These are phyloP conservation scores for Penicillium hesseltinei DNA, from an alignment of 2,329 filamentous ascomycete genomes.

Conservation along the genomic window DNA sequence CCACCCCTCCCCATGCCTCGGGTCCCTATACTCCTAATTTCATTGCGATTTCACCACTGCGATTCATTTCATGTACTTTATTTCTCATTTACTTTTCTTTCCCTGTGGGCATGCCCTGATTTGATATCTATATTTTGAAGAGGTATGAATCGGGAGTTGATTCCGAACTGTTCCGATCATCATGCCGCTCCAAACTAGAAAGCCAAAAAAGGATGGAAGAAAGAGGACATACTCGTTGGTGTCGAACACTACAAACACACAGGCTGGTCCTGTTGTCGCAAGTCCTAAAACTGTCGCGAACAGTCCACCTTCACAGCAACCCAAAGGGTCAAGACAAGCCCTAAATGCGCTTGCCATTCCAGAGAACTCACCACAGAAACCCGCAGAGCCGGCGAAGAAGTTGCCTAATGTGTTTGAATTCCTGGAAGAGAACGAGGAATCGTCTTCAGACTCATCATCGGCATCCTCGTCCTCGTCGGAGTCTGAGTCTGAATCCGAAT, in stretches of 20 bases:
- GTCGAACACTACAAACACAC: constrained; percentile 23
- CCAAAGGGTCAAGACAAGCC: constrained; percentile 16
- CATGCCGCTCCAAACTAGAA: constrained; percentile 34
- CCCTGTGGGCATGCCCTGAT: constrained; percentile 4
- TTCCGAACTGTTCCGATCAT: constrained; percentile 20
- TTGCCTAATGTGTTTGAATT: constrained; percentile 43
- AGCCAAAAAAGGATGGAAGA: constrained; percentile 29
- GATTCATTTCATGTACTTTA: constrained; percentile 9
- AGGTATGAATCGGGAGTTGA: constrained; percentile 13
- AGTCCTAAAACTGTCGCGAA: constrained; percentile 19
- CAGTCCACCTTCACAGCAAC: constrained; percentile 12
- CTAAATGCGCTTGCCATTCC: constrained; percentile 18
- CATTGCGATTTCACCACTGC: constrained; percentile 3
- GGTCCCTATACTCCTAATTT: constrained; percentile 13
- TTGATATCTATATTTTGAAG: constrained; percentile 5
- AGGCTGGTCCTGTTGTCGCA: constrained; percentile 22
- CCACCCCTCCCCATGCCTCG: constrained; percentile 20
- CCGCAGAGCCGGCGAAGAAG: constrained; percentile 19
- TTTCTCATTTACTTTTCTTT: neutral
- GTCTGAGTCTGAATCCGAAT: constrained; percentile 22
- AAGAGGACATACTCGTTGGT: constrained; percentile 27
- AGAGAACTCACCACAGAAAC: constrained; percentile 10
- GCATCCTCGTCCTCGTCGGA: constrained; percentile 13
- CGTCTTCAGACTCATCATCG: constrained; percentile 22
- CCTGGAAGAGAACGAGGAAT: constrained; percentile 30